Evolutionary conservation across 331 rosid species (phyloP).

Genomic region (Stylosanthes scabra): DNA sequence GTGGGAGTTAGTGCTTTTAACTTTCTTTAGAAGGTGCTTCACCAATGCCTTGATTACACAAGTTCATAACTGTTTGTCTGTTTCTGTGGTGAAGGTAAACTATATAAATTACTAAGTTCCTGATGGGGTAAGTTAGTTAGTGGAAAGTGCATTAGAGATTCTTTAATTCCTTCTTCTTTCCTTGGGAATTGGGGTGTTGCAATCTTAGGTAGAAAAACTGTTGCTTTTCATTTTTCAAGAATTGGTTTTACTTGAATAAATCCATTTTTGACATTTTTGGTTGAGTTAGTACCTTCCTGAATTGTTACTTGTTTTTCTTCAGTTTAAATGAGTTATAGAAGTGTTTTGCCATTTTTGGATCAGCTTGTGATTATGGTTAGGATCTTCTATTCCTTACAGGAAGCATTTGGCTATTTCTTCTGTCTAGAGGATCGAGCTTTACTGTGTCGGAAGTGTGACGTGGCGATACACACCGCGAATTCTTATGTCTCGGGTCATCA

Average conservation of each 20-base stretch:
- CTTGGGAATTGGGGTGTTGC: neutral
- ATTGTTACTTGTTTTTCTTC: slow-evolving; percentile 27
- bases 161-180: neutral
- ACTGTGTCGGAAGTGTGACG: slow-evolving; percentile 86
- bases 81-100: neutral
- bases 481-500: slow-evolving; percentile 67
- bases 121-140: neutral
- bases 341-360: slow-evolving; percentile 27
- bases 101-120: too few relatives aligned
- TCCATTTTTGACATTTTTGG: slow-evolving; percentile 16
- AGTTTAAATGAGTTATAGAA: neutral
- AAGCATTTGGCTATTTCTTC: slow-evolving; percentile 89
- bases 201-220: neutral
- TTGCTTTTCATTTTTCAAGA: slow-evolving; percentile 10
- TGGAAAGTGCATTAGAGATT: slow-evolving; percentile 24
- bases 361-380: slow-evolving; percentile 42
- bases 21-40: neutral
- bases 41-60: neutral
- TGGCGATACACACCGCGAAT: slow-evolving; percentile 80
- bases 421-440: slow-evolving; percentile 96
- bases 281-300: slow-evolving; percentile 4
- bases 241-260: neutral
- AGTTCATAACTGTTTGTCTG: slow-evolving; percentile 15
- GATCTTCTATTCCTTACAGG: slow-evolving; percentile 62
- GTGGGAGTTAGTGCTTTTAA: neutral